A percentile compares a stretch with the other conserved stretches of the same genome.
These are phyloP conservation scores for Naganishia antarctica DNA, from an alignment of 768 basidiomycete species.

Conservation along the genomic window DNA sequence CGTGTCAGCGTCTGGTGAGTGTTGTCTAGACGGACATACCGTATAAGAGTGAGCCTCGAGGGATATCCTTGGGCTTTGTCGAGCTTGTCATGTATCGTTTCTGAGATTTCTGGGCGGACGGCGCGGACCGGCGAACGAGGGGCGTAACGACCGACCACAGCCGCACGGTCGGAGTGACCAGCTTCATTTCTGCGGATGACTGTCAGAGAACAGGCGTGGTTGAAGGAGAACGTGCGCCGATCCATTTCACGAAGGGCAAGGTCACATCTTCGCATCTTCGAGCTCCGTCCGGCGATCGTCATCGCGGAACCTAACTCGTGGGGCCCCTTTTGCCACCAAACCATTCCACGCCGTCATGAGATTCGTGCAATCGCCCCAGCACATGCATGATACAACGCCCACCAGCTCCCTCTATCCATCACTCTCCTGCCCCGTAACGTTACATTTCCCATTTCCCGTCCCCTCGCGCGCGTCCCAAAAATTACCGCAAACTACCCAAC, in stretches of 20 bases:
- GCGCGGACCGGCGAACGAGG: background rate
- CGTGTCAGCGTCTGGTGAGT: background rate
- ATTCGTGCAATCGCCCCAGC: background rate
- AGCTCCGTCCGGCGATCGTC: too few relatives aligned
- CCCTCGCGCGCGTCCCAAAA: too few relatives aligned
- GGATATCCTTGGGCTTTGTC: conserved; percentile 13
- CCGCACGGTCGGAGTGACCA: background rate
- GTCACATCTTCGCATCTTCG: too few relatives aligned
- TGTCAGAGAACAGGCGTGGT: too few relatives aligned
- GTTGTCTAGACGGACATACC: background rate
- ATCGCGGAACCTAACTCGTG: too few relatives aligned
- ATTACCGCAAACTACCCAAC: conserved; percentile 18
- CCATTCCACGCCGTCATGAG: too few relatives aligned
- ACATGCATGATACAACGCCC: background rate
- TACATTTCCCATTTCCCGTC: too few relatives aligned
- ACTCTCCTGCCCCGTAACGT: background rate
- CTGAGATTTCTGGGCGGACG: background rate
- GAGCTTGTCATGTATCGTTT: conserved; percentile 11
- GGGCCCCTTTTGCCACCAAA: too few relatives aligned
- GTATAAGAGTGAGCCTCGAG: conserved; percentile 21
- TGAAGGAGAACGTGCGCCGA: too few relatives aligned
- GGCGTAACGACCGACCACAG: too few relatives aligned
- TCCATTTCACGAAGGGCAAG: too few relatives aligned
- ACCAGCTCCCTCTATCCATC: background rate
- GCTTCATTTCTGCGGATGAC: background rate